phyloP scores from a whole-genome alignment of 192 early-diverging fungal genomes.

The Coemansia umbellata region DNA sequence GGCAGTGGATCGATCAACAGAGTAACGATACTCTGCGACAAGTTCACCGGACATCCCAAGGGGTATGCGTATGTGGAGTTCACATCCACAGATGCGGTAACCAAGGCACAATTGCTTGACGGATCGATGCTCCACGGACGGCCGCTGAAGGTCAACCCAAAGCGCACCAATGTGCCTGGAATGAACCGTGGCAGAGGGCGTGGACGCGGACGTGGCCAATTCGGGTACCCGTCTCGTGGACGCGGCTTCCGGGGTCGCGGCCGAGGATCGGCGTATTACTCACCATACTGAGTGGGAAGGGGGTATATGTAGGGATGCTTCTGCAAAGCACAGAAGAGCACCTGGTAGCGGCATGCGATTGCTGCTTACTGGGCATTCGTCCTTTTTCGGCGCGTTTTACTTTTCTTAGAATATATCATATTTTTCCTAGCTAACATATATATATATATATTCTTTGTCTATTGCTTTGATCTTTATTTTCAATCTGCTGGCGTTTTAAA shows the following conservation, averaged over 20 bases:
- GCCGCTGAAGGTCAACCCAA: conserved; percentile 76
- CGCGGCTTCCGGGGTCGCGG: conserved; percentile 47
- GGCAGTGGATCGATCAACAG: conserved; percentile 94
- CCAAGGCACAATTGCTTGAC: conserved; percentile 80
- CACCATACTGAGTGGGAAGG: conserved; percentile 28
- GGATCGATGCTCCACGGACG: conserved; percentile 88
- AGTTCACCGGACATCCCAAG: conserved; percentile 86
- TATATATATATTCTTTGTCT: no score
- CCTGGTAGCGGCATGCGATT: no score
- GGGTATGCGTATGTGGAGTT: conserved; percentile 97
- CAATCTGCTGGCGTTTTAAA: no score
- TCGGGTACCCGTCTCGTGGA: conserved; percentile 53
- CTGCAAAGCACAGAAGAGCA: no score
- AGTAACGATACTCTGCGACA: conserved; percentile 94
- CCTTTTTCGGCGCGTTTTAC: no score
- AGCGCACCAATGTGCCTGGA: conserved; percentile 94
- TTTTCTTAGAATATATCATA: no score
- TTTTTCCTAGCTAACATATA: no score
- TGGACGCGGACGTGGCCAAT: conserved; percentile 62
- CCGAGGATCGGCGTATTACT: conserved; percentile 29
- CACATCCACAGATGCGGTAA: conserved; percentile 74
- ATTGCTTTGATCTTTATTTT: no score
- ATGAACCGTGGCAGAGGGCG: conserved; percentile 77
- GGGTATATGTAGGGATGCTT: no score
- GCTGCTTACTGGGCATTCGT: no score